Evolutionary conservation across 257 asterid species (phyloP).

Genomic region (Mentha longifolia): DNA sequence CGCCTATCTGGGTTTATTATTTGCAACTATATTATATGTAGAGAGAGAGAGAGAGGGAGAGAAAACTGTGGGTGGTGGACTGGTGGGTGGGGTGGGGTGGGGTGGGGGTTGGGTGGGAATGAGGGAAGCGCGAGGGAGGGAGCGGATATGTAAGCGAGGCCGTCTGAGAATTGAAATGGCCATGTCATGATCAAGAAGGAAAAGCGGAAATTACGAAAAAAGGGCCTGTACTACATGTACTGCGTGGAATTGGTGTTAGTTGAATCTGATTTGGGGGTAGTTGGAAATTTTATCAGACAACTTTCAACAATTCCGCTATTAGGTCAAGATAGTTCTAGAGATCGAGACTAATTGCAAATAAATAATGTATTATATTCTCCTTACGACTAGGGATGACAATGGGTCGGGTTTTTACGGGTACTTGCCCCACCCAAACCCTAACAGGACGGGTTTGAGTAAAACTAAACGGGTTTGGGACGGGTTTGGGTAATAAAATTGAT

Average conservation of each 20-base stretch:
- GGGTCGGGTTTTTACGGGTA: too few species aligned
- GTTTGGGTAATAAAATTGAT: too few species aligned
- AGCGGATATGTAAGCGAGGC: slow-evolving; percentile 51
- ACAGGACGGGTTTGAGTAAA: too few species aligned
- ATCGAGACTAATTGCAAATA: not conserved
- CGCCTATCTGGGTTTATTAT: slow-evolving; percentile 10
- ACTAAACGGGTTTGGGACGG: too few species aligned
- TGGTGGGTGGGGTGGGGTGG: slow-evolving; percentile 43
- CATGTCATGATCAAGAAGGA: slow-evolving; percentile 19
- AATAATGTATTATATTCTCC: too few species aligned
- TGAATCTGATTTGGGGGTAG: slow-evolving; percentile 23
- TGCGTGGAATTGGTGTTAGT: slow-evolving; percentile 39
- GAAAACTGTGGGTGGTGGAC: too few species aligned
- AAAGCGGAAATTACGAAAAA: not conserved
- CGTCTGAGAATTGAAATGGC: slow-evolving; percentile 29
- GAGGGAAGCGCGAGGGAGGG: slow-evolving; percentile 35
- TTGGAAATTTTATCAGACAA: not conserved
- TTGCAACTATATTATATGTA: not conserved
- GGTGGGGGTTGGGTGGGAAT: not conserved
- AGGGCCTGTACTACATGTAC: slow-evolving; percentile 53
- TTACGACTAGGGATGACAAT: too few species aligned
- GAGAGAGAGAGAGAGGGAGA: slow-evolving; percentile 15
- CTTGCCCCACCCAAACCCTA: too few species aligned
- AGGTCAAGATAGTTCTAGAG: not conserved
- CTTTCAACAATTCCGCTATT: slow-evolving; percentile 15